These are phyloP conservation scores for Quercus wislizeni DNA, from an alignment of 306 rosid genomes.

Conservation along the genomic window DNA sequence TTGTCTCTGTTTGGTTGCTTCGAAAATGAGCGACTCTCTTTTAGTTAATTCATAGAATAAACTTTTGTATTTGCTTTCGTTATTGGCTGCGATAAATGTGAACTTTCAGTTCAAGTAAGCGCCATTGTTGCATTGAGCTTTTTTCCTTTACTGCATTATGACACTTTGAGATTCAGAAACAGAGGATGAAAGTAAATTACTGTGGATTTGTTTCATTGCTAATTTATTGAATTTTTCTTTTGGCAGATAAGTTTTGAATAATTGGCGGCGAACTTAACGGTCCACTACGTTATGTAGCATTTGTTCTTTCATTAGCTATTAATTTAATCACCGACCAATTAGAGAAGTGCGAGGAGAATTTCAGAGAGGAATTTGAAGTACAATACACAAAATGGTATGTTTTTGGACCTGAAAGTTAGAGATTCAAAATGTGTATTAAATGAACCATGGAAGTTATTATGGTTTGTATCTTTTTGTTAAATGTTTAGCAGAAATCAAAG, in stretches of 20 bases:
- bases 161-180: not conserved
- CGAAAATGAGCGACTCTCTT: not conserved
- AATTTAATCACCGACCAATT: not conserved
- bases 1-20: not conserved
- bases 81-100: not conserved
- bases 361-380: constrained; percentile 16
- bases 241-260: constrained; percentile 21
- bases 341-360: not conserved
- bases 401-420: constrained; percentile 21
- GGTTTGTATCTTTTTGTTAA: not conserved
- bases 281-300: not conserved
- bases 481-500: not conserved
- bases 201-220: not conserved
- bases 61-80: not conserved
- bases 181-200: not conserved
- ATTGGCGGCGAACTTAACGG: not conserved
- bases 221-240: not conserved
- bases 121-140: constrained; percentile 16
- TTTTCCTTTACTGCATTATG: not conserved
- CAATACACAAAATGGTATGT: constrained; percentile 50
- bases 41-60: not conserved
- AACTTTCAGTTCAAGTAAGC: not conserved
- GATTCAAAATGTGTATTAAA: constrained; percentile 7
- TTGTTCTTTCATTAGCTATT: not conserved
- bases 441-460: not conserved